Percentiles rank a stretch among this genome's conserved stretches.
These are phyloP conservation scores for Plasmodium vivax DNA, from an alignment of 169 alveolate species.

Conservation along the genomic window DNA sequence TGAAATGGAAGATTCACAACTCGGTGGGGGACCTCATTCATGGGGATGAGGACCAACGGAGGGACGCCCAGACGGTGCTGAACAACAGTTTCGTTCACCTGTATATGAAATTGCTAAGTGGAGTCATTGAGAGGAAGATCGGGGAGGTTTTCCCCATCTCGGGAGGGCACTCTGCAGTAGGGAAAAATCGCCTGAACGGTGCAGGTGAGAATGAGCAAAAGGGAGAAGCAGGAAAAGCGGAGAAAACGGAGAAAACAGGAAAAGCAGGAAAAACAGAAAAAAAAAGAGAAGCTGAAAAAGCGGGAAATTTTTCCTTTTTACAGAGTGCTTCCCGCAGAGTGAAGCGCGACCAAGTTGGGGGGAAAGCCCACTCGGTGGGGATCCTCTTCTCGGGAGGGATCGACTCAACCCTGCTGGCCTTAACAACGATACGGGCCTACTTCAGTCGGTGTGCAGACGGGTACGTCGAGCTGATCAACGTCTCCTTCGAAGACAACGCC, in stretches of 20 bases:
- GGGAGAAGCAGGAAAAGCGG: neutral
- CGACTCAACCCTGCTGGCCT: constrained; percentile 80
- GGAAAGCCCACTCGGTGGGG: constrained; percentile 29
- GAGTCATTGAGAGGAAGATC: constrained; percentile 15
- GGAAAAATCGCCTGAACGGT: constrained; percentile 1
- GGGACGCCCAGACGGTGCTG: neutral
- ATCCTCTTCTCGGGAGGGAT: constrained; percentile 83
- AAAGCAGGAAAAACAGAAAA: neutral
- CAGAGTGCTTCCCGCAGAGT: neutral
- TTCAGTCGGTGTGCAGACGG: constrained; percentile 42
- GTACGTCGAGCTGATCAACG: constrained; percentile 78
- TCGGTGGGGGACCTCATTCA: neutral
- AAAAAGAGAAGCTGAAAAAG: neutral
- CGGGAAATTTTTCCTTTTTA: too few relatives aligned
- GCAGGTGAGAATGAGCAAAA: neutral
- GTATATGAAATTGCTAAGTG: constrained; percentile 12
- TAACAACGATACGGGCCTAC: constrained; percentile 66
- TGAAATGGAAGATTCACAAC: neutral
- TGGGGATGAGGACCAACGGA: neutral
- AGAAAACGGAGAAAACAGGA: too few relatives aligned
- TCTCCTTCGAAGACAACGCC: constrained; percentile 76
- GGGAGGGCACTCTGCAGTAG: neutral
- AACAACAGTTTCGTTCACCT: constrained; percentile 21
- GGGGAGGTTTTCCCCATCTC: neutral
- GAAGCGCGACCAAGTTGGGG: neutral